Evolutionary conservation across 1,284 basidiomycete species (phyloP).

Genomic region (Cryptococcus sp.): DNA sequence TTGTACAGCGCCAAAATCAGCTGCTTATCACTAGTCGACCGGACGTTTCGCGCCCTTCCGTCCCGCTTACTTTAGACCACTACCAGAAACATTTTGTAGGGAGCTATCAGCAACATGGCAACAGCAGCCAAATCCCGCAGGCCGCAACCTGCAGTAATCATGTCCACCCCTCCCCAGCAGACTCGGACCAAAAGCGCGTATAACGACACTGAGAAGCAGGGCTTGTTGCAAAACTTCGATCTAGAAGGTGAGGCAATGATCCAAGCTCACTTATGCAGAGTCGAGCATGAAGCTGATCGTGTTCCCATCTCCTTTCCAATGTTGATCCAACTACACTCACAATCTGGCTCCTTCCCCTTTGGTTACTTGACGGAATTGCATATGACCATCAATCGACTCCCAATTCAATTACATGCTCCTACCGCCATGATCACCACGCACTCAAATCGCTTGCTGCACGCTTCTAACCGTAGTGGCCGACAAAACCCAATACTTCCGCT

Average conservation of each 20-base stretch:
- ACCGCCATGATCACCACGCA: background rate
- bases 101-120: background rate
- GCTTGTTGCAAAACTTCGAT: conserved; percentile 53
- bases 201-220: conserved; percentile 38
- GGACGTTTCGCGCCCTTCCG: too few relatives aligned
- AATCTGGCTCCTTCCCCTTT: too few relatives aligned
- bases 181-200: conserved; percentile 10
- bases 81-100: too few relatives aligned
- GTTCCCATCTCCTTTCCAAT: background rate
- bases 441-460: background rate
- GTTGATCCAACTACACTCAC: background rate
- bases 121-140: conserved; percentile 10
- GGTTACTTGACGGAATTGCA: background rate
- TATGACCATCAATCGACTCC: too few relatives aligned
- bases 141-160: conserved; percentile 5
- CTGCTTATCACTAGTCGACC: too few relatives aligned
- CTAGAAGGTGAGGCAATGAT: conserved; percentile 41
- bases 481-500: conserved; percentile 35
- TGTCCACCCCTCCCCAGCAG: conserved; percentile 17
- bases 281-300: background rate
- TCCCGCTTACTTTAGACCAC: too few relatives aligned
- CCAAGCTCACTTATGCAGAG: too few relatives aligned
- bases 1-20: too few relatives aligned
- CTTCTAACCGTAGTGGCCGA: conserved; percentile 32
- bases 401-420: background rate